Evolutionary conservation across 768 basidiomycete species (phyloP).

Genomic region (Dioszegia crocea): DNA sequence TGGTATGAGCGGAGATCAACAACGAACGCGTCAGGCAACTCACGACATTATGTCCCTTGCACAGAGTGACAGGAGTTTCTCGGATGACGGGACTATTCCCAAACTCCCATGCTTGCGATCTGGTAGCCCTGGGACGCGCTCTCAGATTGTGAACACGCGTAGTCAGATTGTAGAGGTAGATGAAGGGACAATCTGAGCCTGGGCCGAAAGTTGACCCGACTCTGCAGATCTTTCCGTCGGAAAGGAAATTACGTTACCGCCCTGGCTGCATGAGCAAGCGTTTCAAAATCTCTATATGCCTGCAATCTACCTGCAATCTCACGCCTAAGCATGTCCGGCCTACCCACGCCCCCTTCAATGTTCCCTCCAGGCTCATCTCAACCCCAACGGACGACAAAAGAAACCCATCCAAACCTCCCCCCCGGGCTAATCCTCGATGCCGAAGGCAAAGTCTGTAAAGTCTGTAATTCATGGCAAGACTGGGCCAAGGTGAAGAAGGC

Average conservation of each 20-base stretch:
- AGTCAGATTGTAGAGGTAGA: not conserved
- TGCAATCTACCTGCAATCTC: no score
- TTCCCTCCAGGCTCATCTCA: not conserved
- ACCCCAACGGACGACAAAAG: constrained; percentile 34
- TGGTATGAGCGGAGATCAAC: no score
- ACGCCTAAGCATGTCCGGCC: not conserved
- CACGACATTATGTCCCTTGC: no score
- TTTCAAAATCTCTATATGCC: not conserved
- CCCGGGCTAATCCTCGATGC: constrained; percentile 84
- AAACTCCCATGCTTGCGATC: no score
- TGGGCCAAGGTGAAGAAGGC: constrained; percentile 58
- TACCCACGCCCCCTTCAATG: not conserved
- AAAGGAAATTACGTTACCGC: not conserved
- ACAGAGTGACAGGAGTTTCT: no score
- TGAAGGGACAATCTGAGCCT: not conserved
- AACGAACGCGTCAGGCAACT: no score
- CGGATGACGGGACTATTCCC: no score
- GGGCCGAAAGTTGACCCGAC: not conserved
- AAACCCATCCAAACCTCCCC: constrained; percentile 54
- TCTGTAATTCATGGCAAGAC: constrained; percentile 56
- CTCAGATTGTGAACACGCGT: not conserved
- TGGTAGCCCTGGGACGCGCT: no score
- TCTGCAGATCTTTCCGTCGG: not conserved
- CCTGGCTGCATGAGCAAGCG: no score
- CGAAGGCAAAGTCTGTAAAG: constrained; percentile 93